Base-by-base conservation (phyloP, 192 early-diverging fungal genomes). In the Coemansia sp. region DNA sequence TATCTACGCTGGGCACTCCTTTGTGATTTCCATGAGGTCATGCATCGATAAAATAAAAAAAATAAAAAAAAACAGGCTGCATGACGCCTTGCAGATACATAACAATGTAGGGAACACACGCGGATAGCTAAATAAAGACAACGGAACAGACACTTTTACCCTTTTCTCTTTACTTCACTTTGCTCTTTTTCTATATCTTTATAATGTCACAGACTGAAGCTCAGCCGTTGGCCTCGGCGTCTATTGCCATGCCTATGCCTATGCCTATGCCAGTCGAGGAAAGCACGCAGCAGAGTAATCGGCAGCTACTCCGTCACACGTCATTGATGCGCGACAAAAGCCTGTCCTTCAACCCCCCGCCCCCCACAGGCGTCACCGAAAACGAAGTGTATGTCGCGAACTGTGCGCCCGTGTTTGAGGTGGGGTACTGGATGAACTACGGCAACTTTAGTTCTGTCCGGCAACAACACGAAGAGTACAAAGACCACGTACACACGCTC, bases 391-490 rank as follows among this genome's bases (percentile, higher is more conserved):
- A 45, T 8, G 65, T 82, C 1, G 74, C 70, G 21, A 82, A 82
- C 74, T 82, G 79, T 41, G 79, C 55, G 29, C 79, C 79, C 0
- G 79, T 82, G 51, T 82, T 82, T 27, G 79, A 82, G 37, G 79
- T 82, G 3, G 79, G 79, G 11, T 82, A 76, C 72, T 82, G 79
- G 79, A 82, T 82, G 79, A 82, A 82, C 68, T 82, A 67, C 64
- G 79, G 79, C 39, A 76, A 74, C 72, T 82, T 82, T 51, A 73
- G 65, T 53, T 74, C 79, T 0, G 71, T 82, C 25, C 74, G 79
- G 15, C 64, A 76, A 53, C 79, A 82, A 19, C 79, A 82, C 69
- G 79, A 72, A 14, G 31, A 42, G 63, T 82, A 82, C 69, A 76
- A 73, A 50, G 63, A 76, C 37, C 79, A 82, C 32, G 75, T 82